Evolutionary conservation across 768 basidiomycete genomes (phyloP).

Genomic region (Russula sp.): DNA sequence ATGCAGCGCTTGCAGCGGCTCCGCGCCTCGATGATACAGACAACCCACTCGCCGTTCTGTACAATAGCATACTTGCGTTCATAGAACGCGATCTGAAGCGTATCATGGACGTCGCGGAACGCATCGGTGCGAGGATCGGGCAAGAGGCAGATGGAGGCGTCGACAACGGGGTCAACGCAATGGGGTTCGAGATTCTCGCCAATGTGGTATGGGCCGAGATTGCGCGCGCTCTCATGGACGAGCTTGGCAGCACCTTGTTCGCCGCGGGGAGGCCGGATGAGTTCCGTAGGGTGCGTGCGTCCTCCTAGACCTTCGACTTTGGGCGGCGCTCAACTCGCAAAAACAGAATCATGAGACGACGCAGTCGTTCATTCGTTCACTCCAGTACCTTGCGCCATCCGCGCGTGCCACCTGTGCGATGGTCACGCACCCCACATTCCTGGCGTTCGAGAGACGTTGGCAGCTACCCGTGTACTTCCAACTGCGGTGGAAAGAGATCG

Average conservation of each 20-base stretch:
- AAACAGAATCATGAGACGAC: slow-evolving; percentile 78
- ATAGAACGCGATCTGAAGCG: slow-evolving; percentile 66
- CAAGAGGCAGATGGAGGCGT: slow-evolving; percentile 21
- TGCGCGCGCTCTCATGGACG: slow-evolving; percentile 72
- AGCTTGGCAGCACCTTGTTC: slow-evolving; percentile 78
- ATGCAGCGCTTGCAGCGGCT: slow-evolving; percentile 33
- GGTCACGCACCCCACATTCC: slow-evolving; percentile 65
- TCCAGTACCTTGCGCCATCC: slow-evolving; percentile 82
- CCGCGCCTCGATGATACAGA: slow-evolving; percentile 60
- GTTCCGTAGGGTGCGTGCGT: slow-evolving; percentile 66
- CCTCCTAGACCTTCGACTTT: background rate
- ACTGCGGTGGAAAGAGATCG: slow-evolving; percentile 93
- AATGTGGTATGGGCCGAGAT: slow-evolving; percentile 89
- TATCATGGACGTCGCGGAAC: slow-evolving; percentile 75
- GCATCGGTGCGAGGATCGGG: slow-evolving; percentile 46
- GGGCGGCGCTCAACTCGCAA: background rate
- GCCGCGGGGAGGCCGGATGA: slow-evolving; percentile 89
- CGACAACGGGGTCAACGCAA: slow-evolving; percentile 22
- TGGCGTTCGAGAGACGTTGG: slow-evolving; percentile 79
- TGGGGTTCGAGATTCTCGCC: slow-evolving; percentile 77
- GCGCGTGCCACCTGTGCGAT: slow-evolving; percentile 60
- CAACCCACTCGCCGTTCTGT: slow-evolving; percentile 67
- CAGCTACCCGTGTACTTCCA: slow-evolving; percentile 97
- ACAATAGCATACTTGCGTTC: slow-evolving; percentile 77
- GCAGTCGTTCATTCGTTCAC: slow-evolving; percentile 70